These are phyloP conservation scores for Chlamydomonas asymmetrica DNA, from an alignment of 139 green algal genomes.

Conservation along the genomic window DNA sequence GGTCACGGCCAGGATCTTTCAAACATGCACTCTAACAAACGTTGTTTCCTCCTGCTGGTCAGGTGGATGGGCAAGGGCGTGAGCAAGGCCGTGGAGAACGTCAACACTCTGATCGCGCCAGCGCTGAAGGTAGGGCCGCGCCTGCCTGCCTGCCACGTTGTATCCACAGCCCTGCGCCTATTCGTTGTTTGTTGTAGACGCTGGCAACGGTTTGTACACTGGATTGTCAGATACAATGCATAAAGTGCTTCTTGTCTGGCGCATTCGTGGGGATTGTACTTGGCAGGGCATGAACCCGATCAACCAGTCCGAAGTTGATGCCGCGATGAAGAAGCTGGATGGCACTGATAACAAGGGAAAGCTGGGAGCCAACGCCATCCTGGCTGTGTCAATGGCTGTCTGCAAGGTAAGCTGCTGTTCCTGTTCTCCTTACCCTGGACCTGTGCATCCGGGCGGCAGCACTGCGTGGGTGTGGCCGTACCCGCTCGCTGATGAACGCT, in stretches of 20 bases:
- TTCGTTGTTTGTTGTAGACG: no score
- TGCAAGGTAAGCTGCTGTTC: slow-evolving; percentile 60
- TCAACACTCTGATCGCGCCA: slow-evolving; percentile 94
- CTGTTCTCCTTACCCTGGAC: background rate
- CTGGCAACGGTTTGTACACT: no score
- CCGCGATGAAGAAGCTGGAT: slow-evolving; percentile 94
- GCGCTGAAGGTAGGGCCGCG: slow-evolving; percentile 66
- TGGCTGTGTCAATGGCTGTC: slow-evolving; percentile 96
- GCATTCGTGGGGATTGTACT: background rate
- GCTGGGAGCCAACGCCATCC: slow-evolving; percentile 98
- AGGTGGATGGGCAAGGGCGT: slow-evolving; percentile 96
- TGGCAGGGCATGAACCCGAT: slow-evolving; percentile 85
- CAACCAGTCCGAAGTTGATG: slow-evolving; percentile 90
- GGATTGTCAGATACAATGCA: no score
- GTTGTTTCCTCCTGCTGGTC: no score
- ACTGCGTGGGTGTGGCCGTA: background rate
- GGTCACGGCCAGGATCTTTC: no score
- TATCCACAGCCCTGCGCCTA: no score
- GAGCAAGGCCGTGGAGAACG: slow-evolving; percentile 91
- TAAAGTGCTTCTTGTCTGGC: no score
- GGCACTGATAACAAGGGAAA: slow-evolving; percentile 97
- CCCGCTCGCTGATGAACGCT: background rate
- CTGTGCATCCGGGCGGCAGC: background rate
- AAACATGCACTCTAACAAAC: no score
- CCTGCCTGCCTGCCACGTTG: no score